phyloP scores from a whole-genome alignment of 2,329 filamentous ascomycete species.

The Xylariaceae sp. region DNA sequence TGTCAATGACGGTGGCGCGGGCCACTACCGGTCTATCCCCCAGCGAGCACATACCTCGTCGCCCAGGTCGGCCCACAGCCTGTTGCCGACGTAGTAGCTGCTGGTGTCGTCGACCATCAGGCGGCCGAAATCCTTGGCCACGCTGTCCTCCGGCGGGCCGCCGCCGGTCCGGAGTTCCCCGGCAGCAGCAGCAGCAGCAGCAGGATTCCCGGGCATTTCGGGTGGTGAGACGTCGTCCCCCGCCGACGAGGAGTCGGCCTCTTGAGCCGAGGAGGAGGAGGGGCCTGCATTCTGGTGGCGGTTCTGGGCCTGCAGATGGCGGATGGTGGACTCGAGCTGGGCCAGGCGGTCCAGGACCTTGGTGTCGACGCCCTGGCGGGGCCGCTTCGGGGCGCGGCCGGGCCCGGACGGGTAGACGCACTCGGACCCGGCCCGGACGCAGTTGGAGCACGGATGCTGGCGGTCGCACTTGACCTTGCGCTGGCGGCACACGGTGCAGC shows the following conservation, averaged over 20 bases:
- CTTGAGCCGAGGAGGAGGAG: no score
- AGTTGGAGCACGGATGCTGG: slow-evolving; percentile 14
- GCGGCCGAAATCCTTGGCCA: slow-evolving; percentile 6
- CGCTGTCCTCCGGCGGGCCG: background rate
- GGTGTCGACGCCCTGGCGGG: slow-evolving; percentile 8
- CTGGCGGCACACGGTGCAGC: slow-evolving; percentile 13
- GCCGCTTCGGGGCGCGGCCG: slow-evolving; percentile 12
- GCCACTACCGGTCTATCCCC: no score
- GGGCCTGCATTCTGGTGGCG: background rate
- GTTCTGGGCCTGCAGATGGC: slow-evolving; percentile 1
- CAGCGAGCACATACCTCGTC: slow-evolving; percentile 24
- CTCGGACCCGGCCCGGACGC: slow-evolving; percentile 5
- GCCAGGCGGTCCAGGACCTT: slow-evolving; percentile 12
- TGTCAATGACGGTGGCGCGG: no score
- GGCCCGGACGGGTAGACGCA: slow-evolving; percentile 12
- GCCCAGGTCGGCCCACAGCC: slow-evolving; percentile 22
- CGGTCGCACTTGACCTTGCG: slow-evolving; percentile 17
- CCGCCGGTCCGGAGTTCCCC: background rate
- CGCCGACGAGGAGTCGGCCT: background rate
- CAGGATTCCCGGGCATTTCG: no score
- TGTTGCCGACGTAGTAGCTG: slow-evolving; percentile 16
- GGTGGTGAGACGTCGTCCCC: background rate
- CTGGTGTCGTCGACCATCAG: slow-evolving; percentile 12
- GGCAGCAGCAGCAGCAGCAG: no score
- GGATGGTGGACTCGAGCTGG: slow-evolving; percentile 13